Evolutionary conservation across 345 rosid species (phyloP).

Genomic region (Alliaria petiolata): DNA sequence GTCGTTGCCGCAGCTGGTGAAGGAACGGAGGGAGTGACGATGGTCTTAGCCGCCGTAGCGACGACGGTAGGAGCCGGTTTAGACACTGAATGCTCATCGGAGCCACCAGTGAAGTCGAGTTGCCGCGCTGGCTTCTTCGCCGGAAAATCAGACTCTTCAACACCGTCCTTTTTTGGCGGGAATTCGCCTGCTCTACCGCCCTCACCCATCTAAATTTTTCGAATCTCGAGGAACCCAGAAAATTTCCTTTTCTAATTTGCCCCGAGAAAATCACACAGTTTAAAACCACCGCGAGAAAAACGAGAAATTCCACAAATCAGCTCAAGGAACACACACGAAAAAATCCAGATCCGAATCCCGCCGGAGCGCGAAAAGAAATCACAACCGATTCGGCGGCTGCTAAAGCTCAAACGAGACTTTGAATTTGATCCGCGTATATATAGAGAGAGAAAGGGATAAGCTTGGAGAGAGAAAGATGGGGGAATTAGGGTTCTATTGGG

Average conservation of each 20-base stretch:
- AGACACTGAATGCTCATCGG: slow-evolving; percentile 47
- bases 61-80: slow-evolving; percentile 19
- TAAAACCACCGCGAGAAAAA: slow-evolving; percentile 14
- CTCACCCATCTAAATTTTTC: slow-evolving; percentile 55
- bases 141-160: slow-evolving; percentile 46
- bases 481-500: slow-evolving; percentile 28
- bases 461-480: not conserved
- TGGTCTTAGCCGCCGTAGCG: not conserved
- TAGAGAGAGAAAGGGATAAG: slow-evolving; percentile 17
- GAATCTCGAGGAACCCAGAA: slow-evolving; percentile 25
- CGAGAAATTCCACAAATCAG: slow-evolving; percentile 31
- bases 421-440: slow-evolving; percentile 32
- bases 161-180: slow-evolving; percentile 62
- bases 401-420: slow-evolving; percentile 40
- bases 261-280: slow-evolving; percentile 6
- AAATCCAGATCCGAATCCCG: slow-evolving; percentile 45
- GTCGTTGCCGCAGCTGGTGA: not conserved
- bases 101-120: slow-evolving; percentile 78
- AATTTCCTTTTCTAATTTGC: slow-evolving; percentile 7
- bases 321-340: slow-evolving; percentile 23
- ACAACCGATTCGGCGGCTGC: slow-evolving; percentile 21
- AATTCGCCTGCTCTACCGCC: slow-evolving; percentile 58
- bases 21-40: slow-evolving; percentile 4
- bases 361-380: slow-evolving; percentile 20
- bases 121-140: slow-evolving; percentile 82